These are phyloP conservation scores for Phytophthora aleatoria DNA, from an alignment of 352 stramenopile genomes.

Conservation along the genomic window DNA sequence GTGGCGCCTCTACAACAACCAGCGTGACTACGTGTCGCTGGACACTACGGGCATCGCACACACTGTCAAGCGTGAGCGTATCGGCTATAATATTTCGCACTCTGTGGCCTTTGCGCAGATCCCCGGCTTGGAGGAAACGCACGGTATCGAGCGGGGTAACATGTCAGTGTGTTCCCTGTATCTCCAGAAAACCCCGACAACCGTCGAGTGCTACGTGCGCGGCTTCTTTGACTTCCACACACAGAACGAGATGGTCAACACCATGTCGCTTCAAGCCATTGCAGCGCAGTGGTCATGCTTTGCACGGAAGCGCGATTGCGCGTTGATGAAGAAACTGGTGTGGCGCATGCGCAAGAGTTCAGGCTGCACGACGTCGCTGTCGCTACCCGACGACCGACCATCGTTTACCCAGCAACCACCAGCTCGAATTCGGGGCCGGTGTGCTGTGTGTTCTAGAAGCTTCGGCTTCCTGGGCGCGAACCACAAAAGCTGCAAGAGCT, in stretches of 20 bases:
- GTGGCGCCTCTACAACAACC: conserved; percentile 51
- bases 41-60: conserved; percentile 48
- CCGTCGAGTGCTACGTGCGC: conserved; percentile 53
- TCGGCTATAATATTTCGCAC: conserved; percentile 61
- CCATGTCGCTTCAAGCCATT: conserved; percentile 42
- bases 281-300: conserved; percentile 42
- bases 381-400: conserved; percentile 8
- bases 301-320: conserved; percentile 37
- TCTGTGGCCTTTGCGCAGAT: conserved; percentile 59
- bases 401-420: conserved; percentile 17
- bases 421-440: conserved; percentile 15
- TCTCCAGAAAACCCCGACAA: conserved; percentile 44
- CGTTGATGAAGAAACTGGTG: conserved; percentile 59
- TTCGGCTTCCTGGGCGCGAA: conserved; percentile 42
- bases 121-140: conserved; percentile 35
- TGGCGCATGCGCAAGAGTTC: conserved; percentile 46
- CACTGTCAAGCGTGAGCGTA: conserved; percentile 37
- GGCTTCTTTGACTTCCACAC: conserved; percentile 58
- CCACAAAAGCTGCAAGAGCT: conserved; percentile 41
- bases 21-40: conserved; percentile 60
- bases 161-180: conserved; percentile 61
- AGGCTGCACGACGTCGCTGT: conserved; percentile 19
- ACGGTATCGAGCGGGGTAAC: conserved; percentile 50
- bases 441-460: conserved; percentile 33
- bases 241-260: conserved; percentile 46